Base-by-base conservation (phyloP, 2,329 filamentous ascomycete species). In the Aspergillus unguis region DNA sequence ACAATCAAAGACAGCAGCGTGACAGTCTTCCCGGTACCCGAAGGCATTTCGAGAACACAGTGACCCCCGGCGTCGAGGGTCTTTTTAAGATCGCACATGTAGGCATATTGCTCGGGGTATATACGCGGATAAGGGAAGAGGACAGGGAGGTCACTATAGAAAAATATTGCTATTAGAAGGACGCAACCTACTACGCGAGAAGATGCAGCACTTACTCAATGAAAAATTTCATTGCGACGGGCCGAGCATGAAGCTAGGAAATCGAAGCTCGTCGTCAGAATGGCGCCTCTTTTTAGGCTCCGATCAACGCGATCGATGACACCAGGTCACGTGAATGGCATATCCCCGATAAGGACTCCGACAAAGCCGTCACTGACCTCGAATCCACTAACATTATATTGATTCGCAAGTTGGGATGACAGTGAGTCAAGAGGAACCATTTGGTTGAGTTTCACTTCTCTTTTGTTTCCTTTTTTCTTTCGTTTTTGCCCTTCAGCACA, bases 1-100 rank as follows among this genome's bases (percentile, higher is more conserved):
- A 99, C 85, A 65, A 99, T 99, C 62, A 99, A 82, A 0, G 94
- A 96, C 41, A 99, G 79, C 4, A 99, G 80, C 7, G 94, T 96
- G 27, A 99, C 89, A 0, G 94, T 99, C 78, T 99, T 99, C 56
- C 94, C 94, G 26, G 94, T 99, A 40, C 94, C 94, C 54, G 94
- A 99, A 72, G 94, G 94, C 94, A 99, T 99, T 76, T 99, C 94
- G 63, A 99, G 77, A 25, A 99, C 92, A 71, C 92, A 96, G 75
- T 99, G 91, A 56, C 94, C 95, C 48, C 90, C 90, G 23, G 87
- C 88, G 80, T 99, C 94, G 65, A 99, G 86, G 23, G 94, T 97
- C 71, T 78, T 82, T 71, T 92, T 92, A 72, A 92, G 83, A 77
- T 90, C 88, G 69, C 86, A 89, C 88, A 92, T 92, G 76, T 92